A percentile compares a stretch with the other conserved stretches of the same genome.
Evolutionary conservation across 1,284 basidiomycete species (phyloP).

Genomic region (Sphaerobolus stellatus): DNA sequence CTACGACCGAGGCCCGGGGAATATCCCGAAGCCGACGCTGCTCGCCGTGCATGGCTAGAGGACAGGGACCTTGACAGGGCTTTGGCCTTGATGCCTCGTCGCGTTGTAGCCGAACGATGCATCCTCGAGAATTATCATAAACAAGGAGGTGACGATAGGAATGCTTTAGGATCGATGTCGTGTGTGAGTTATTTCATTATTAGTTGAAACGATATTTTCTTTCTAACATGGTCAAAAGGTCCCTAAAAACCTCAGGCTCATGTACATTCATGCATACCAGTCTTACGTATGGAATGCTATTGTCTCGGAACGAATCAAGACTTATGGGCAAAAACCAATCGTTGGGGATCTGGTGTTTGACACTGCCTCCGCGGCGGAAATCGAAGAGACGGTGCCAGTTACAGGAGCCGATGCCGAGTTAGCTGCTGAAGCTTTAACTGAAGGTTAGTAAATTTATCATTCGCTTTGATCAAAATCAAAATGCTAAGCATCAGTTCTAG

Average conservation of each 20-base stretch:
- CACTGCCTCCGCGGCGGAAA: constrained; percentile 30
- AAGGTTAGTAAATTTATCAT: constrained; percentile 9
- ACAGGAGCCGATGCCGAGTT: constrained; percentile 33
- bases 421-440: constrained; percentile 26
- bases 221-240: constrained; percentile 77
- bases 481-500: too few species aligned
- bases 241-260: constrained; percentile 89
- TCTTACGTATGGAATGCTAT: constrained; percentile 98
- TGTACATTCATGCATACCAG: constrained; percentile 99
- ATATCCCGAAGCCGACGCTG: constrained; percentile 80
- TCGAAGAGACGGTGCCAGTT: constrained; percentile 37
- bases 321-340: constrained; percentile 76
- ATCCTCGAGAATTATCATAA: constrained; percentile 90
- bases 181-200: constrained; percentile 49
- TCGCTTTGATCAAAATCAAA: too few species aligned
- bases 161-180: constrained; percentile 83
- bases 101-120: constrained; percentile 89
- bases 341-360: constrained; percentile 88
- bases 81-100: constrained; percentile 78
- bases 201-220: background rate
- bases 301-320: constrained; percentile 86
- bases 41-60: constrained; percentile 80
- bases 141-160: constrained; percentile 71
- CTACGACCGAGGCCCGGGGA: constrained; percentile 83
- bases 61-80: constrained; percentile 78